Evolutionary conservation across 2,329 filamentous ascomycete genomes (phyloP), one percentile per base, ranked within the genome.

Genomic region (Microcyclospora tardicrescens): DNA sequence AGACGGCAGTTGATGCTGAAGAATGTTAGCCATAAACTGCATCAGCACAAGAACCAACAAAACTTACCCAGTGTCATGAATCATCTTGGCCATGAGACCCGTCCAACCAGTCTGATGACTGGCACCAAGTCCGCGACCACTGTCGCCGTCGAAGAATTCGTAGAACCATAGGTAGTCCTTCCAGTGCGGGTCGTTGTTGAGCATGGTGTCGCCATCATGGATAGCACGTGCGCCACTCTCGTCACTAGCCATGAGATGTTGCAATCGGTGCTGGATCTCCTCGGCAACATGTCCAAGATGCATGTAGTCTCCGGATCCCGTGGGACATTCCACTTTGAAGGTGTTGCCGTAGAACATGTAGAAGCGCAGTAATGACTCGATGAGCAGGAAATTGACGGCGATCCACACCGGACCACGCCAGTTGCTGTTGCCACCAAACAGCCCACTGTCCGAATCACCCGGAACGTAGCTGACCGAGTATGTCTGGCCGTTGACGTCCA

Each of bases 101-200:
- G 89, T 95, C 89, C 91, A 96, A 36, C 89, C 89, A 56, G 85
- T 94, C 61, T 96, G 91, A 61, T 96, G 91, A 35, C 80, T 89
- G 29, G 89, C 85, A 41, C 89, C 89, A 1, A 96, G 72, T 12
- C 91, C 89, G 49, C 86, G 81, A 11, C 89, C 89, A 36, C 71
- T 79, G 58, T 96, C 87, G 30, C 86, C 89, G 56, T 96, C 89
- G 57, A 96, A 96, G 69, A 93, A 96, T 60, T 96, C 89, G 58
- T 93, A 82, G 71, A 93, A 96, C 84, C 85, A 95, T 52, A 96
- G 69, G 54, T 87, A 77, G 54, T 93, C 87, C 60, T 81, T 89
- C 89, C 89, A 96, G 61, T 94, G 70, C 16, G 84, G 79, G 56
- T 96, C 86, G 55, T 83, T 94, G 63, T 96, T 86, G 27, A 95